phyloP scores from a whole-genome alignment of 2,329 filamentous ascomycete genomes.

The Colletotrichum lentis region DNA sequence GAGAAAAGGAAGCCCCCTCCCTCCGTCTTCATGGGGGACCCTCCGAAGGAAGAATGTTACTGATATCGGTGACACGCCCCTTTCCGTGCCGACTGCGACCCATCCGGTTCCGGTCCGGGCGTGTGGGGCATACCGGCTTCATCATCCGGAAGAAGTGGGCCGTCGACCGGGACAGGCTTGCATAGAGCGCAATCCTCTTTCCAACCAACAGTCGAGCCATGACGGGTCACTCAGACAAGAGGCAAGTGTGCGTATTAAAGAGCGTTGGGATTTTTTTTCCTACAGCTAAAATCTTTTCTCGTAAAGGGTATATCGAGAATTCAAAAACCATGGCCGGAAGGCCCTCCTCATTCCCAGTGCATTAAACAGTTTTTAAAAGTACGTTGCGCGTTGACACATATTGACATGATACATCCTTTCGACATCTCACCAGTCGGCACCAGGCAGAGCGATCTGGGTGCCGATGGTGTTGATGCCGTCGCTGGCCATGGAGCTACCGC shows the following conservation, averaged over 20 bases:
- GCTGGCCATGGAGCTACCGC: conserved; percentile 21
- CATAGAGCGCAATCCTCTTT: background rate
- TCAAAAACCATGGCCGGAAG: background rate
- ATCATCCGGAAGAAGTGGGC: background rate
- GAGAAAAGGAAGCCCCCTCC: no score
- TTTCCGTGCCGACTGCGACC: background rate
- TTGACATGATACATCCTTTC: background rate
- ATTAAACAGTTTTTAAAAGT: background rate
- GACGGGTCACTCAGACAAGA: background rate
- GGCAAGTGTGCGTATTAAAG: no score
- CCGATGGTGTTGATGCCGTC: conserved; percentile 20
- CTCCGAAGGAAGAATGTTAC: background rate
- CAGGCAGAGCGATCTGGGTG: conserved; percentile 35
- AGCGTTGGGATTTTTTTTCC: background rate
- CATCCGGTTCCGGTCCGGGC: background rate
- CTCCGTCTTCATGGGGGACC: no score
- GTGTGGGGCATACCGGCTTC: background rate
- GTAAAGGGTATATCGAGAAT: background rate
- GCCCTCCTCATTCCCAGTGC: background rate
- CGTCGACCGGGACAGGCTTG: background rate
- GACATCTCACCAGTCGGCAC: background rate
- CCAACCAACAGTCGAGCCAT: background rate
- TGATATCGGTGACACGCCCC: background rate
- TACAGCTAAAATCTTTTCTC: background rate
- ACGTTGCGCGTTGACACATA: conserved; percentile 2